phyloP scores from a whole-genome alignment of 2,329 filamentous ascomycete genomes.

The Geoglossum cookeanum region DNA sequence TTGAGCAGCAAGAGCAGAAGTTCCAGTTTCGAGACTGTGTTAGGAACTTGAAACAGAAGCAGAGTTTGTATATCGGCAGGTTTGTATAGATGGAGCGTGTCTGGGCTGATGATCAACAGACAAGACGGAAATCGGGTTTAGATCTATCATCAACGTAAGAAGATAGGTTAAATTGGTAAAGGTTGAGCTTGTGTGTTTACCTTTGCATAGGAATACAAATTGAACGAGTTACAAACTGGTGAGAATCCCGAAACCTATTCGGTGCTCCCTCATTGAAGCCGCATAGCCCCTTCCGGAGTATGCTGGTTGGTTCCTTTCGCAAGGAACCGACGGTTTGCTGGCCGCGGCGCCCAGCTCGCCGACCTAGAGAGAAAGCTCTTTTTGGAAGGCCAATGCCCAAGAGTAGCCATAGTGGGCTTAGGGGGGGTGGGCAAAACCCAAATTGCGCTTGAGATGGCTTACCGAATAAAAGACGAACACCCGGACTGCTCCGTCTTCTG shows the following conservation, averaged over 20 bases:
- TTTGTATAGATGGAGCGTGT: no score
- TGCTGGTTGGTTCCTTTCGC: not conserved
- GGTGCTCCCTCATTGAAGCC: not conserved
- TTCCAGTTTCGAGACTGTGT: constrained; percentile 11
- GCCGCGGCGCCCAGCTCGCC: not conserved
- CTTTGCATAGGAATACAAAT: not conserved
- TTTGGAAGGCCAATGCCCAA: not conserved
- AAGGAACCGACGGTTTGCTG: not conserved
- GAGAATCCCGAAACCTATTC: not conserved
- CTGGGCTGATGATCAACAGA: not conserved
- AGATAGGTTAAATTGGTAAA: not conserved
- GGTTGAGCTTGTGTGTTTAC: not conserved
- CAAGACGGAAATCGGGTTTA: not conserved
- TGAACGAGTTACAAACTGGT: not conserved
- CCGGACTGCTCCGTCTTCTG: not conserved
- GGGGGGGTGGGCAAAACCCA: constrained; percentile 8
- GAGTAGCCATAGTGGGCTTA: not conserved
- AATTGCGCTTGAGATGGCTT: constrained; percentile 6
- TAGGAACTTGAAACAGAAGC: constrained; percentile 11
- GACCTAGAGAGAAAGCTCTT: not conserved
- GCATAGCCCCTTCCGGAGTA: not conserved
- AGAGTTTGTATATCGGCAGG: constrained; percentile 12
- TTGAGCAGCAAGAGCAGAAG: constrained; percentile 9
- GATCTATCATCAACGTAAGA: not conserved
- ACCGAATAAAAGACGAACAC: not conserved